phyloP scores from a whole-genome alignment of 2,329 filamentous ascomycete species.

The Neopestalotiopsis sp. region DNA sequence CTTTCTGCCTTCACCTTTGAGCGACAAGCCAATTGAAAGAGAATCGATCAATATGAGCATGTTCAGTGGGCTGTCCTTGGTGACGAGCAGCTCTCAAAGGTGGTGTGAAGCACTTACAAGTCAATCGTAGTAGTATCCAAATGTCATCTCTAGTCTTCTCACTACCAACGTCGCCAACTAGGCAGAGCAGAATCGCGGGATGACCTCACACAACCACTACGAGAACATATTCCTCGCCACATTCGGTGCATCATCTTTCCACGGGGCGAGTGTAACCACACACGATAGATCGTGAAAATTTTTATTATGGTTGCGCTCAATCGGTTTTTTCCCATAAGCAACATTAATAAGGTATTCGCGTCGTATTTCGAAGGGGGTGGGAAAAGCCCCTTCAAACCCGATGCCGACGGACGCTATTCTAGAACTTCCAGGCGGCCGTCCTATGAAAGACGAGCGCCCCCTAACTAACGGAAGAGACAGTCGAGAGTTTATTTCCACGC shows the following conservation, averaged over 20 bases:
- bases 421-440: background rate
- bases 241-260: constrained; percentile 12
- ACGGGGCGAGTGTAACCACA: constrained; percentile 9
- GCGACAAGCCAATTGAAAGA: background rate
- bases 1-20: background rate
- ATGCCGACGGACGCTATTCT: background rate
- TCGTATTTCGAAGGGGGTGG: background rate
- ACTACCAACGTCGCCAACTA: background rate
- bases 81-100: background rate
- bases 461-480: background rate
- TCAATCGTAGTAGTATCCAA: background rate
- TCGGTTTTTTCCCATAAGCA: background rate
- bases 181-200: background rate
- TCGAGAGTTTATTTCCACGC: background rate
- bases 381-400: background rate
- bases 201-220: constrained; percentile 8
- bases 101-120: background rate
- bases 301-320: background rate
- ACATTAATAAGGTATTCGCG: background rate
- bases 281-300: background rate
- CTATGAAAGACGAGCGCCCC: background rate
- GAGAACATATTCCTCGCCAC: constrained; percentile 1
- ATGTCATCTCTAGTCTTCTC: no score
- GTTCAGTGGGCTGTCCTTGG: background rate
- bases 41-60: background rate